Evolutionary conservation across 2,329 filamentous ascomycete species (phyloP), one percentile per base, ranked within the genome.

Genomic region (Cryphonectria carpinicola): DNA sequence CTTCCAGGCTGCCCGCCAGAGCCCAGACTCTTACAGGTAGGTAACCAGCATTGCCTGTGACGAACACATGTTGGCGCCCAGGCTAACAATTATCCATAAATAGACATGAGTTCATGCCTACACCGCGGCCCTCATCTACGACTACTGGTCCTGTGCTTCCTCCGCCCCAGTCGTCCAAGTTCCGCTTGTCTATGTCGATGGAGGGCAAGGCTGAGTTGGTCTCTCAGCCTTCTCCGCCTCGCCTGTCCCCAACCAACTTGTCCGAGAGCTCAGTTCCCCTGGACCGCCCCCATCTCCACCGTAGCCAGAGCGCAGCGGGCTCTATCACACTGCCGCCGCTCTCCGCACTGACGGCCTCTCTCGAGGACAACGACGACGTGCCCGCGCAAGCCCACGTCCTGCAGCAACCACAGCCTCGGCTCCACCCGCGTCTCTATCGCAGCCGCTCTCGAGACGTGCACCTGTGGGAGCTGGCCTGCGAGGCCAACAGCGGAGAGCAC

Each of bases 191-290:
- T 1, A 89, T 96, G 77, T 96, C 93, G 25, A 87, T 95, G 43
- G 94, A 98, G 77, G 95, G 95, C 74, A 95, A 95, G 78, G 95
- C 95, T n/a, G 92, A 95, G 76, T 86, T 98, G 66, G 89, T 95
- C 32, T 93, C 92, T 1, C 91, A 89, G 66, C 77, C 77, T 67
- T 78, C 88, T 85, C 71, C 84, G 86, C 76, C 81, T 82, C 76
- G 83, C 82, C 74, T 86, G 82, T 71, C 85, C 80, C 67, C 70
- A 4, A 66, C 72, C 39, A 32, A 56, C 22, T 32, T 72, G 62
- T 66, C 70, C 32, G 72, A 70, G 28, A 69, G 61, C 56, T 82
- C 82, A 19, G 81, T 88, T 25, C 82, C 84, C 28, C 80, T 86
- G 54, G 84, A 86, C 56, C 81, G 83, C 67, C 80, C 86, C 61